Evolutionary conservation across 306 rosid genomes (phyloP).

Genomic region (Lathyrus tuberosus): DNA sequence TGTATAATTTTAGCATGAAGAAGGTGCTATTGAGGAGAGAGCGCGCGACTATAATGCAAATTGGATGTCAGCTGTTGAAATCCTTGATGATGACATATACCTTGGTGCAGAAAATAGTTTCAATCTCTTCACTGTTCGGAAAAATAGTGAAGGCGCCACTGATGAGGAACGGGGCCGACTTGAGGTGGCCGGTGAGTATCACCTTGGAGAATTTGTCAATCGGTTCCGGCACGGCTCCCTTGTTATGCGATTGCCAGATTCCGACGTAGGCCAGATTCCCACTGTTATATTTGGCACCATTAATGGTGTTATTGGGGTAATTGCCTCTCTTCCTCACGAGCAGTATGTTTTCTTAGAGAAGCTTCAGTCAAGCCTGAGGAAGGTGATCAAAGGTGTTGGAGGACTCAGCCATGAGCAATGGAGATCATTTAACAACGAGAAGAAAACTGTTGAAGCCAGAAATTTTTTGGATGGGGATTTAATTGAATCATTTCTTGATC

Average conservation of each 20-base stretch:
- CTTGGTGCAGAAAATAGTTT: constrained; percentile 87
- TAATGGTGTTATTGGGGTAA: constrained; percentile 96
- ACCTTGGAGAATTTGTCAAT: constrained; percentile 86
- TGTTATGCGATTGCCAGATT: constrained; percentile 95
- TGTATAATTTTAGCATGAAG: constrained; percentile 77
- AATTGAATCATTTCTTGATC: constrained; percentile 96
- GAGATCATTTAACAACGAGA: constrained; percentile 94
- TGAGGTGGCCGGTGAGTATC: constrained; percentile 92
- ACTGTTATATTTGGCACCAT: constrained; percentile 89
- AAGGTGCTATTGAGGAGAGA: constrained; percentile 97
- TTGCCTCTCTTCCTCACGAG: constrained; percentile 92
- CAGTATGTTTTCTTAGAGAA: constrained; percentile 84
- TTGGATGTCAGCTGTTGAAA: constrained; percentile 98
- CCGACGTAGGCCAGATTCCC: constrained; percentile 94
- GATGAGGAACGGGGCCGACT: constrained; percentile 94
- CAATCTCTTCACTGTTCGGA: constrained; percentile 47
- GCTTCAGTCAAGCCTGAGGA: constrained; percentile 89
- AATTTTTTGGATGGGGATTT: constrained; percentile 93
- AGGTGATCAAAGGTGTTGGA: constrained; percentile 95
- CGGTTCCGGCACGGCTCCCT: constrained; percentile 84
- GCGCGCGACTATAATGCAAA: constrained; percentile 96
- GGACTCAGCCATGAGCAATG: constrained; percentile 98
- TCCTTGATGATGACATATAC: constrained; percentile 91
- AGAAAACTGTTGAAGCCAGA: constrained; percentile 80
- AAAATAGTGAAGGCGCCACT: constrained; percentile 89